Evolutionary conservation across 768 basidiomycete species (phyloP).

Genomic region (Lanmaoa pseudosensibilis): DNA sequence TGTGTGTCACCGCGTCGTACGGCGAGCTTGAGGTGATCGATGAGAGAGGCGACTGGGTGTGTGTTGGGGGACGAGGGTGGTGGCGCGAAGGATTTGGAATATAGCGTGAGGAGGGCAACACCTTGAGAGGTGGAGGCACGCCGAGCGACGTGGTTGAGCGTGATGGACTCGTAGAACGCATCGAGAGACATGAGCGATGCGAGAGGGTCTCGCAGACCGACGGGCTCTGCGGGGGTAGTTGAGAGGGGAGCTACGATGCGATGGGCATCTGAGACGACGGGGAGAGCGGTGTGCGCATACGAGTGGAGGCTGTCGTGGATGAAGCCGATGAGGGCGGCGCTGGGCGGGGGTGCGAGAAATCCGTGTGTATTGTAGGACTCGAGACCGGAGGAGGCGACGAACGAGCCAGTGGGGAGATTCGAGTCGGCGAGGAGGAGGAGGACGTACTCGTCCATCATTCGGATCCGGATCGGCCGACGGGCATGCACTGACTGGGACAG

Average conservation of each 20-base stretch:
- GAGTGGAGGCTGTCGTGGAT: conserved; percentile 70
- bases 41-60: conserved; percentile 34
- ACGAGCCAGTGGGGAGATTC: conserved; percentile 95
- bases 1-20: conserved; percentile 62
- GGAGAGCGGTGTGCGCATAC: conserved; percentile 73
- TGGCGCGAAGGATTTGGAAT: conserved; percentile 78
- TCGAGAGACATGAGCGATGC: conserved; percentile 58
- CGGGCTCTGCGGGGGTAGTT: conserved; percentile 7
- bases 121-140: conserved; percentile 92
- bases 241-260: conserved; percentile 29
- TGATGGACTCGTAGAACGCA: conserved; percentile 77
- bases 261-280: conserved; percentile 79
- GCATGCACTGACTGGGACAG: not conserved
- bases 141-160: conserved; percentile 85
- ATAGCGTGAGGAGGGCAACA: conserved; percentile 86
- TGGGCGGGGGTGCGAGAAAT: conserved; percentile 42
- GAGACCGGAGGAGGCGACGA: conserved; percentile 91
- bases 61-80: conserved; percentile 22
- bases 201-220: conserved; percentile 34
- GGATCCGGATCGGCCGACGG: not conserved
- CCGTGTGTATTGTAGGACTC: conserved; percentile 91
- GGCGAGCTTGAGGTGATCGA: conserved; percentile 68
- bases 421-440: conserved; percentile 84
- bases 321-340: conserved; percentile 49
- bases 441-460: conserved; percentile 48